Evolutionary conservation across 2,329 filamentous ascomycete species (phyloP).

Genomic region (Fonsecaea erecta): DNA sequence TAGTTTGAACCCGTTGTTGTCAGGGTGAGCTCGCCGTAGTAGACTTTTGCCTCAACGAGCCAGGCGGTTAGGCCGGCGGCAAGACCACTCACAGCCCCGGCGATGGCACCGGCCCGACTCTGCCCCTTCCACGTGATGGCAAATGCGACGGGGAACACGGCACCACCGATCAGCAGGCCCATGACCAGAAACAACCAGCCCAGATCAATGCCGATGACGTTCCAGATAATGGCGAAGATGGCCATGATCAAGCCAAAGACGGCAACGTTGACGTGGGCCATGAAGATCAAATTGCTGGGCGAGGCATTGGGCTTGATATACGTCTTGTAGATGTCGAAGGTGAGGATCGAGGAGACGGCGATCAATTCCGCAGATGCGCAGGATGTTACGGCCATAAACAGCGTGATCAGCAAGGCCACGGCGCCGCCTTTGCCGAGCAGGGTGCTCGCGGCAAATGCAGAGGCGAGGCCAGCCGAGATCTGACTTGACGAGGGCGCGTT

Average conservation of each 20-base stretch:
- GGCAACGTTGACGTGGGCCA: conserved; percentile 74
- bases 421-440: conserved; percentile 39
- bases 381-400: conserved; percentile 66
- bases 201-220: conserved; percentile 29
- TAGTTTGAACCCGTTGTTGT: conserved; percentile 76
- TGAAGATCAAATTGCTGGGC: conserved; percentile 76
- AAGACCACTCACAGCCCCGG: conserved; percentile 64
- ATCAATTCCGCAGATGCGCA: conserved; percentile 83
- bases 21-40: conserved; percentile 71
- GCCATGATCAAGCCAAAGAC: conserved; percentile 55
- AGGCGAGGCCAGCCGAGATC: conserved; percentile 37
- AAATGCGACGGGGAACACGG: conserved; percentile 79
- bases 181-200: conserved; percentile 62
- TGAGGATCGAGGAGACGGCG: conserved; percentile 83
- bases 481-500: conserved; percentile 35
- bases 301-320: conserved; percentile 79
- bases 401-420: conserved; percentile 37
- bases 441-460: conserved; percentile 37
- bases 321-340: conserved; percentile 85
- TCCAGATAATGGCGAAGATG: conserved; percentile 32
- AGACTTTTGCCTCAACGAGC: conserved; percentile 73
- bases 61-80: conserved; percentile 72
- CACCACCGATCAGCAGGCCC: conserved; percentile 82
- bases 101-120: conserved; percentile 61
- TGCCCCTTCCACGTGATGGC: conserved; percentile 81